Evolutionary conservation across 2,329 filamentous ascomycete genomes (phyloP), one percentile per base, ranked within the genome.

Genomic region (Trichoderma breve): DNA sequence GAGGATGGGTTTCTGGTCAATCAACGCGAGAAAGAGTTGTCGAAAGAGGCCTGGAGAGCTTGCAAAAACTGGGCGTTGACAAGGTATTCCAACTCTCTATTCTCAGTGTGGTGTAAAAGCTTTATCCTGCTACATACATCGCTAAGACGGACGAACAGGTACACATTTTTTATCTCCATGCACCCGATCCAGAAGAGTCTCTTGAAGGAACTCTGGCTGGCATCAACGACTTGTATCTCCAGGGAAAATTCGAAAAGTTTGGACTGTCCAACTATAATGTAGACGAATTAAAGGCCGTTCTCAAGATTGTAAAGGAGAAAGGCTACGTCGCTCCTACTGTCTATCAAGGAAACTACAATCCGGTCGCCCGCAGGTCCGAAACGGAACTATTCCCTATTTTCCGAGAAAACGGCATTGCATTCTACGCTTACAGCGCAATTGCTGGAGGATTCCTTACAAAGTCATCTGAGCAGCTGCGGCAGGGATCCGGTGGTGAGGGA

Each of bases 341-440:
- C n/a, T 85, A 83, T 69, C 81, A 86, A 74, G 83, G 84, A 12
- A 76, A 80, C 26, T 85, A 85, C 77, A 83, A 83, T 72, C 77
- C 81, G 6, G 76, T 85, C 24, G 77, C 76, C 30, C 79, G 84
- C 58, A 76, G 77, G 15, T 76, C 75, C 21, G 84, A 85, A 72
- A 75, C 75, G 18, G 78, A 80, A n/a, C 77, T 84, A 6, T 79
- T 84, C 65, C 81, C 82, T 2, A 73, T 80, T 0, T 75, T 84
- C 28, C 79, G 82, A 1, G 76, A 80, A 57, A 75, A 81, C 61
- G 75, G 75, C 60, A 83, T 85, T 6, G 73, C 80, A 0, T 84
- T 84, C 66, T 81, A 81, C 68, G 82, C 79, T 0, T 85, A 81
- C 68, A 81, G 78, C 8, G 80, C 81, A 0, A 76, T 80, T n/a